These are phyloP conservation scores for Kernera saxatilis DNA, from an alignment of 345 rosid genomes.

Conservation along the genomic window DNA sequence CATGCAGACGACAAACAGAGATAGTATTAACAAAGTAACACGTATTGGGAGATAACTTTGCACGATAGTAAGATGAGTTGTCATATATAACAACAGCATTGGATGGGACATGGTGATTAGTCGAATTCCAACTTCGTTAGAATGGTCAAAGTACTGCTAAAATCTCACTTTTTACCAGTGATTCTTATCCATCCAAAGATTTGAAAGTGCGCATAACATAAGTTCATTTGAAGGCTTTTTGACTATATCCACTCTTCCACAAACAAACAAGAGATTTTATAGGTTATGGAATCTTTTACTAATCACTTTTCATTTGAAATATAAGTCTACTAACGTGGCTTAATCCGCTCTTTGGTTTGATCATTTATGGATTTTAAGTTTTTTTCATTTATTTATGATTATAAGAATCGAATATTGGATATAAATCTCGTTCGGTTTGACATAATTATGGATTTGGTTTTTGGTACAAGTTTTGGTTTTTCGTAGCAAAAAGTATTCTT, in stretches of 20 bases:
- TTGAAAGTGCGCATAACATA: slow-evolving; percentile 27
- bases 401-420: background rate
- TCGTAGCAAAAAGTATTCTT: background rate
- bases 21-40: background rate
- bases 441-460: background rate
- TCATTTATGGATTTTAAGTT: background rate
- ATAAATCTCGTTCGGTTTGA: background rate
- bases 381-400: background rate
- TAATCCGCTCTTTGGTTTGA: background rate
- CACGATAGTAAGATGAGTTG: slow-evolving; percentile 13
- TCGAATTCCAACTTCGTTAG: slow-evolving; percentile 10
- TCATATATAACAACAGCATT: slow-evolving; percentile 4
- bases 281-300: slow-evolving; percentile 11
- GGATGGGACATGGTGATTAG: slow-evolving; percentile 27
- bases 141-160: slow-evolving; percentile 27
- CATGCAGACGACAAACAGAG: slow-evolving; percentile 13
- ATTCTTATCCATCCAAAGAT: slow-evolving; percentile 29
- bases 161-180: slow-evolving; percentile 23
- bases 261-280: background rate
- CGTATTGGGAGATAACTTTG: slow-evolving; percentile 3
- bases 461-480: background rate
- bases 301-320: background rate
- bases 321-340: background rate
- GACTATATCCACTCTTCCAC: slow-evolving; percentile 33
- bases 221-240: slow-evolving; percentile 24